Evolutionary conservation across 805 yeast species (phyloP).

Genomic region (Myxozyma sirexii): DNA sequence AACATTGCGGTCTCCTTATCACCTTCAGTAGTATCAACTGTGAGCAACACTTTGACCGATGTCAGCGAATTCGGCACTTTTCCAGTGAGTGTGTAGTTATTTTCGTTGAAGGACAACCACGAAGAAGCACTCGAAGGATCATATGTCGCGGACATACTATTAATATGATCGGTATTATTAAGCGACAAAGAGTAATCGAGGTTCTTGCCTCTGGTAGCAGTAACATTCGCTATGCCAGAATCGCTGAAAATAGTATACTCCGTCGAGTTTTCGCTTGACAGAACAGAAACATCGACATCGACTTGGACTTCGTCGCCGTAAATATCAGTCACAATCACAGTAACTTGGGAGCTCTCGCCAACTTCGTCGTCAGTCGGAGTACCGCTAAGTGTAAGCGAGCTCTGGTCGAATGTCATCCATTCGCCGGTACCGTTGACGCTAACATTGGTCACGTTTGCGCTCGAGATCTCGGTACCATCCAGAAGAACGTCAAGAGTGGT

Average conservation of each 20-base stretch:
- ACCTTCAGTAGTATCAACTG: slow-evolving; percentile 54
- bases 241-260: slow-evolving; percentile 49
- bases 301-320: slow-evolving; percentile 42
- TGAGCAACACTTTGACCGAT: slow-evolving; percentile 47
- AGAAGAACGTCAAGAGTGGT: slow-evolving; percentile 53
- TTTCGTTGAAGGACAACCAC: slow-evolving; percentile 68
- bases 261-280: slow-evolving; percentile 15
- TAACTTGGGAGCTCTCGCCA: slow-evolving; percentile 39
- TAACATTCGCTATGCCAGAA: slow-evolving; percentile 53
- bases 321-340: slow-evolving; percentile 48
- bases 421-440: slow-evolving; percentile 56
- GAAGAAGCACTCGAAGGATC: slow-evolving; percentile 17
- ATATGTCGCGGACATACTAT: slow-evolving; percentile 12
- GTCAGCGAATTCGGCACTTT: slow-evolving; percentile 56
- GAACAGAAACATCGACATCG: slow-evolving; percentile 26
- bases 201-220: slow-evolving; percentile 57
- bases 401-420: slow-evolving; percentile 69
- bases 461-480: slow-evolving; percentile 57
- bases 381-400: slow-evolving; percentile 72
- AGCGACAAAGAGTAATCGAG: slow-evolving; percentile 61
- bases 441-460: slow-evolving; percentile 59
- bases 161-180: slow-evolving; percentile 65
- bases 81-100: slow-evolving; percentile 71
- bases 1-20: slow-evolving; percentile 35
- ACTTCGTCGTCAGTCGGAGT: slow-evolving; percentile 54